Evolutionary conservation across 2,329 filamentous ascomycete species (phyloP).

Genomic region (Plectosphaerella cucumerina): DNA sequence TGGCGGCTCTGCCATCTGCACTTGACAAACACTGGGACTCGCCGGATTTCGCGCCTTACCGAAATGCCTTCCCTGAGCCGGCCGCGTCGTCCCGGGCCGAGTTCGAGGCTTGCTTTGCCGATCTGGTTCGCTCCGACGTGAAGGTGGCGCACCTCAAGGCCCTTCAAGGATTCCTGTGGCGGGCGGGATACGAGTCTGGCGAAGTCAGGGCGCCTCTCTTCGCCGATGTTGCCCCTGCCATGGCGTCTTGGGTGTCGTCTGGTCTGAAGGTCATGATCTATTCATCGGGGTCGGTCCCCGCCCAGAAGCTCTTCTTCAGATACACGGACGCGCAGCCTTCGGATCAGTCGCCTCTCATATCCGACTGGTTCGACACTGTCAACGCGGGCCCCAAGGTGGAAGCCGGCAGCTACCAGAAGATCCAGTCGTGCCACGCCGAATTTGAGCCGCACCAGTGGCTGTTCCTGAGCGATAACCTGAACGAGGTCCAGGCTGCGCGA

Average conservation of each 20-base stretch:
- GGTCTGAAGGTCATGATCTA: slow-evolving; percentile 68
- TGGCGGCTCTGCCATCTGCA: slow-evolving; percentile 60
- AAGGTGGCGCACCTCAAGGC: slow-evolving; percentile 76
- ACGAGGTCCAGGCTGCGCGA: slow-evolving; percentile 61
- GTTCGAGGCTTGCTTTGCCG: slow-evolving; percentile 63
- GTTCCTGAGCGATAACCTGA: slow-evolving; percentile 79
- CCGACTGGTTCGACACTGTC: slow-evolving; percentile 73
- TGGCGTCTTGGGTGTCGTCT: slow-evolving; percentile 53
- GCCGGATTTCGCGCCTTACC: slow-evolving; percentile 61
- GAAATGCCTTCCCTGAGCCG: slow-evolving; percentile 65
- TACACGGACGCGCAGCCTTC: slow-evolving; percentile 55
- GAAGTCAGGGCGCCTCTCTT: slow-evolving; percentile 70
- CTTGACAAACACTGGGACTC: slow-evolving; percentile 65
- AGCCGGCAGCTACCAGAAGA: slow-evolving; percentile 61
- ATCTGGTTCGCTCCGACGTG: slow-evolving; percentile 67
- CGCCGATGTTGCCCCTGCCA: slow-evolving; percentile 63
- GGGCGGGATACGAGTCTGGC: slow-evolving; percentile 66
- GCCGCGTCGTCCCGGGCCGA: slow-evolving; percentile 53
- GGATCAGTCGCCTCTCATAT: slow-evolving; percentile 57
- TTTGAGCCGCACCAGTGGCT: slow-evolving; percentile 53
- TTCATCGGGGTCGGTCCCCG: slow-evolving; percentile 74
- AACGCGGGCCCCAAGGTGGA: slow-evolving; percentile 75
- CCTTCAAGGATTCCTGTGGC: slow-evolving; percentile 77
- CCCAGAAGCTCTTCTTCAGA: slow-evolving; percentile 75
- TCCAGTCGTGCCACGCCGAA: slow-evolving; percentile 46